Evolutionary conservation across 495 filamentous ascomycete genomes (phyloP), one percentile per base, ranked within the genome.

Genomic region (Neurospora intermedia): DNA sequence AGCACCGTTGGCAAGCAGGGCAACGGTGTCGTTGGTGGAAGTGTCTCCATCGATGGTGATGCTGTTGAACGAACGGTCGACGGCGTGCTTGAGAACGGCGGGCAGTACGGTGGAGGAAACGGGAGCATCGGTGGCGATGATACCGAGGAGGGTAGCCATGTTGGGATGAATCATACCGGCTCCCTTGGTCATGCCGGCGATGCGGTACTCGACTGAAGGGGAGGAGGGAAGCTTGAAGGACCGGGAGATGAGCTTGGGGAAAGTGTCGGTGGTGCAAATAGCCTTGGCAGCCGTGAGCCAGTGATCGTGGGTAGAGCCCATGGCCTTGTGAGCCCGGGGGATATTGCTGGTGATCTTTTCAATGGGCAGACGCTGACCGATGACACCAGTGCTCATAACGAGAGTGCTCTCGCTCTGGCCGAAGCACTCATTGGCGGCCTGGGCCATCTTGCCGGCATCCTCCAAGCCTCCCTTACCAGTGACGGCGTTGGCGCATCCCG

Each of bases 81-180:
- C 91, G 69, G 96, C 91, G 78, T 89, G 84, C 69, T 87, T 90
- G 73, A 99, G 90, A 23, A 94, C 84, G 0, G 84, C 80, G 72
- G 89, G 88, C 27, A 98, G 89, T 13, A 89, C 86, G 18, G 83
- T 78, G 11, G 93, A 85, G 9, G 88, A 86, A 78, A 98, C 90
- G 16, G 94, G 91, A 0, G 91, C 96, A 77, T 99, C 96, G 39
- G 96, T 99, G 79, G 93, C 94, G 78, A 98, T 88, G 71, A 98
- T 92, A 69, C 93, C 95, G 40, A 99, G 89, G 46, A 99, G 88
- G 0, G 96, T 99, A 59, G 94, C 96, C 95, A 99, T 97, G 85
- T 99, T 98, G 27, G 96, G 96, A 82, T 98, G 95, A 80, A 99
- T 99, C 96, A 99, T 99, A 77, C 96, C 96, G 16, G 96, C 96